A percentile compares a stretch with the other conserved stretches of the same genome.
phyloP scores from a whole-genome alignment of 140 eudicot species.

The Erigeron philadelphicus region DNA sequence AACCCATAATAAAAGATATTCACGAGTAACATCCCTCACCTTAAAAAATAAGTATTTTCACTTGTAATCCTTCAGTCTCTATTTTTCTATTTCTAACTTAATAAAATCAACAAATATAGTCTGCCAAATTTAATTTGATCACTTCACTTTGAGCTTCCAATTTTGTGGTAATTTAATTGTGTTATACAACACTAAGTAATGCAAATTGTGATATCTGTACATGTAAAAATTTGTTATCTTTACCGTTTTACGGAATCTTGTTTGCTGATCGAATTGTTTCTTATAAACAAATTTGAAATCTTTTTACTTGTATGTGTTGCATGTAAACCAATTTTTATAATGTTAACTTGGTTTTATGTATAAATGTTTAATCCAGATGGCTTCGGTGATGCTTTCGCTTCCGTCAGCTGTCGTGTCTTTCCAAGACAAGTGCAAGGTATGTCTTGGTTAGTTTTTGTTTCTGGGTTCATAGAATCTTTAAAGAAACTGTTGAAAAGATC shows the following conservation, averaged over 20 bases:
- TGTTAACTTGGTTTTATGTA: background rate
- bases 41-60: too few species aligned
- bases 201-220: constrained; percentile 10
- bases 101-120: background rate
- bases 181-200: too few species aligned
- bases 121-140: constrained; percentile 4
- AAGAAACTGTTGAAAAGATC: background rate
- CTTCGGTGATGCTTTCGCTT: constrained; percentile 32
- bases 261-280: background rate
- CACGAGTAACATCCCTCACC: too few species aligned
- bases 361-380: constrained; percentile 38
- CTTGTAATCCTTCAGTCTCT: too few species aligned
- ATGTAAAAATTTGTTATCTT: constrained; percentile 4
- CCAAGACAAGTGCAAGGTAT: constrained; percentile 48
- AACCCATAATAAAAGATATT: too few species aligned
- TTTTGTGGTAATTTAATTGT: background rate
- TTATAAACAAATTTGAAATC: constrained; percentile 6
- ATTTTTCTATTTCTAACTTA: background rate
- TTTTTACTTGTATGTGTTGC: background rate
- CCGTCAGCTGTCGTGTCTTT: constrained; percentile 31
- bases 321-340: background rate
- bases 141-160: constrained; percentile 4
- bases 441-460: background rate
- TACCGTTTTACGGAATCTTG: background rate
- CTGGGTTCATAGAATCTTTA: background rate